Evolutionary conservation across 2,329 filamentous ascomycete species (phyloP), one percentile per base, ranked within the genome.

Genomic region (Scolecobasidium constrictum): DNA sequence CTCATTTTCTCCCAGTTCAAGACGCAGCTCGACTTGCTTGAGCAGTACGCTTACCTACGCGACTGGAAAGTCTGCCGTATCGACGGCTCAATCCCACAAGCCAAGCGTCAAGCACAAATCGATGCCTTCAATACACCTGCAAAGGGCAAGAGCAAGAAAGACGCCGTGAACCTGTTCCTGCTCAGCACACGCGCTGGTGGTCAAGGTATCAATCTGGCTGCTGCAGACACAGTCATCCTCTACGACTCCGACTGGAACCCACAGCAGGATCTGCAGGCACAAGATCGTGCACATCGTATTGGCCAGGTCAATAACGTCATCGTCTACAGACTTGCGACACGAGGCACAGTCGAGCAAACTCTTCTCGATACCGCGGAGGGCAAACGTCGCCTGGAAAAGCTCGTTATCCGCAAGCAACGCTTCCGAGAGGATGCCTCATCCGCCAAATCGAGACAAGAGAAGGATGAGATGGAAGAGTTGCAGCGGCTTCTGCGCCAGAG

Each of bases 1-100:
- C 75, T 98, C 36, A 86, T 98, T 40, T 98, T 98, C 62, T 93
- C 86, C 0, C 92, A 98, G 56, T 98, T 98, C 66, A 93, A 88
- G 45, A 94, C 83, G 0, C 88, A 94, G 49, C 76, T 98, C 0
- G 87, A 96, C 54, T 83, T 98, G 2, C 69, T 98, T 0, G 78
- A 93, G 48, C 83, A 90, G 43, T 98, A 94, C 64, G 86, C 86
- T 37, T 68, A 65, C 3, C 72, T 96, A 1, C 81, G 86, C 5
- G 66, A 69, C 1, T 95, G 86, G 86, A 75, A 79, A 1, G 73
- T 83, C 18, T 94, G 88, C 55, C 86, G 92, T 4, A 94, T 98
- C 42, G 92, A 96, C 53, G 92, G 92, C 9, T 80, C 77, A 1
- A 85, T 96, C 3, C 72, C 83, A 1, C 88, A 95, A 52, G 68